phyloP scores from a whole-genome alignment of 352 stramenopile genomes.

The Pythium myriotylum region DNA sequence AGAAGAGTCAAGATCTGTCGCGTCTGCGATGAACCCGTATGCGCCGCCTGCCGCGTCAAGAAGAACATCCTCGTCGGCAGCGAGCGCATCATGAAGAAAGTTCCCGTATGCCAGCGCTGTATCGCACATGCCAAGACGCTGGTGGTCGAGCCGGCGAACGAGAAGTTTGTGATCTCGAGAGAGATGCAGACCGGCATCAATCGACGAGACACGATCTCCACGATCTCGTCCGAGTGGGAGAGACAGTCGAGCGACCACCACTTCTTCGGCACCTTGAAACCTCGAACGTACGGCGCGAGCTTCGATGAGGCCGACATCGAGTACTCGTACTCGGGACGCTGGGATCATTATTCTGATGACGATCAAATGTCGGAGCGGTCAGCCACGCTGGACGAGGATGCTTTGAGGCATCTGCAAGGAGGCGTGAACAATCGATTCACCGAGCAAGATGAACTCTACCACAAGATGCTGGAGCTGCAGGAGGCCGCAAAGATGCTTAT shows the following conservation, averaged over 20 bases:
- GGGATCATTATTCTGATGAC: not conserved
- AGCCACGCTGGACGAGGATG: slow-evolving; percentile 3
- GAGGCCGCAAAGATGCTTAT: slow-evolving; percentile 9
- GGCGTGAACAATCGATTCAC: not conserved
- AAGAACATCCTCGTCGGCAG: slow-evolving; percentile 44
- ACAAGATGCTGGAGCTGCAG: slow-evolving; percentile 15
- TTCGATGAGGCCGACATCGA: slow-evolving; percentile 6
- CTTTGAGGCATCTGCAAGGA: not conserved
- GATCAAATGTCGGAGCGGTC: slow-evolving; percentile 7
- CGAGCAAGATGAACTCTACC: slow-evolving; percentile 15
- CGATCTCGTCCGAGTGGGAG: slow-evolving; percentile 4
- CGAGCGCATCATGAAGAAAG: slow-evolving; percentile 17
- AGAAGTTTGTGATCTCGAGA: slow-evolving; percentile 20
- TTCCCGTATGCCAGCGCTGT: slow-evolving; percentile 45
- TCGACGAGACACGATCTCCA: slow-evolving; percentile 3
- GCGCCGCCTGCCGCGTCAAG: slow-evolving; percentile 49
- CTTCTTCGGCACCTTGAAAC: slow-evolving; percentile 17
- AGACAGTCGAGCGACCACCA: slow-evolving; percentile 13
- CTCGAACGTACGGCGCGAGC: not conserved
- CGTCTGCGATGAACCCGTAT: slow-evolving; percentile 48
- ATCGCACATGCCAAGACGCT: slow-evolving; percentile 38
- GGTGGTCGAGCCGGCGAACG: slow-evolving; percentile 27
- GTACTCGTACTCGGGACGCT: slow-evolving; percentile 4
- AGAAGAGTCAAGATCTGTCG: slow-evolving; percentile 31
- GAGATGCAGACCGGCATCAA: not conserved